Base-by-base conservation (phyloP, 441 rosid genomes). In the Croton setiger region DNA sequence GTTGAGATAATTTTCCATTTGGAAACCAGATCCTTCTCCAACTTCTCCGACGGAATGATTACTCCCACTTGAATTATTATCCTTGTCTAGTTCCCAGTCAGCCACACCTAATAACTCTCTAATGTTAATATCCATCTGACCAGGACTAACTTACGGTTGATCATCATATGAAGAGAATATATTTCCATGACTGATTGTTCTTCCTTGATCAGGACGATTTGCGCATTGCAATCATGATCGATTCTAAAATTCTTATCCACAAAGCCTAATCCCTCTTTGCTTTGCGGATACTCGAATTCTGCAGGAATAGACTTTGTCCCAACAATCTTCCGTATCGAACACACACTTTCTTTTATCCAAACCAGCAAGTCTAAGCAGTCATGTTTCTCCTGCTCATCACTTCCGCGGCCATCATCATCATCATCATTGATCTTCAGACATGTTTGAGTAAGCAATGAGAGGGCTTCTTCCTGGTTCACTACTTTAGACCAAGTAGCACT, bases 391-490 rank as follows among this genome's bases (percentile, higher is more conserved):
- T 31, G n/a, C 44, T 27, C 56, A 51, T 10, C 11, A 52, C 31
- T 27, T 27, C 31, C 31, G 31, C 31, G 31, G 31, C 31, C 2
- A 27, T 27, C 56, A 51, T 10, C 11, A 52, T 41, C 64, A 51
- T 11, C 14, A 60, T 53, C 60, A 23, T 54, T 6, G 0, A 71
- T 72, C 13, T 35, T 20, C n/a, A 76, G 76, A 73, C 76, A 73
- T 13, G 52, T 74, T 37, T 76, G 1, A 0, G 66, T 62, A 0
- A 64, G 75, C 0, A 61, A 33, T 27, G 55, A 7, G 11, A 74
- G 73, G 3, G 76, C 57, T 71, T 83, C 82, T 67, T 81, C 89
- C 51, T 75, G 80, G 37, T 75, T 67, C 4, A 83, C 66, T 10
- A 81, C 78, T 63, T 52, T 70, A 23, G 79, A 75, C 85, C 87